Percentiles rank a stretch among this genome's conserved stretches.
phyloP scores from a whole-genome alignment of 1,139 yeast genomes.

The Tardiomyces digboiensis region DNA sequence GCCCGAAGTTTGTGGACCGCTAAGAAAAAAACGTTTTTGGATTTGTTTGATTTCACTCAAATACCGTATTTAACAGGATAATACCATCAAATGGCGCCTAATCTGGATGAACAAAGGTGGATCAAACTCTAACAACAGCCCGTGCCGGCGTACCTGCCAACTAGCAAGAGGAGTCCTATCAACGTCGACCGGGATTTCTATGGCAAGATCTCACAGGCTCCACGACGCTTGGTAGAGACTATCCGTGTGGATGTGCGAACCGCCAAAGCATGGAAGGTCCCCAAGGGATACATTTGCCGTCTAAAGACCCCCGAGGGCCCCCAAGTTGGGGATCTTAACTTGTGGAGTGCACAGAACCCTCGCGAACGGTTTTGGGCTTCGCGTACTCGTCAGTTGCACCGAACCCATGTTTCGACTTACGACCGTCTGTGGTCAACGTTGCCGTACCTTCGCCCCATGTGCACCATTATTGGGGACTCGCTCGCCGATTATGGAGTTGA shows the following conservation, averaged over 20 bases:
- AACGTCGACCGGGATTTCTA: conserved; percentile 43
- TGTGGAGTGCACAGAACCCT: conserved; percentile 53
- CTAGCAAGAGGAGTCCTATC: conserved; percentile 39
- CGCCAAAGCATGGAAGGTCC: conserved; percentile 52
- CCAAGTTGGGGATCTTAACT: conserved; percentile 59
- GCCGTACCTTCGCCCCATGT: conserved; percentile 54
- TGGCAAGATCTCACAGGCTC: conserved; percentile 34
- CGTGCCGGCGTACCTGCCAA: conserved; percentile 48
- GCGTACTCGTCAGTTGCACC: conserved; percentile 55
- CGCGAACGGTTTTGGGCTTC: conserved; percentile 64
- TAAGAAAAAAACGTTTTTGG: too few relatives aligned
- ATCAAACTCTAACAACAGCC: conserved; percentile 33
- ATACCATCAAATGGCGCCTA: too few relatives aligned
- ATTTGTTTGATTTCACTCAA: too few relatives aligned
- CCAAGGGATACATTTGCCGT: conserved; percentile 48
- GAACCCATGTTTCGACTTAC: conserved; percentile 53
- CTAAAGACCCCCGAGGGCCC: conserved; percentile 61
- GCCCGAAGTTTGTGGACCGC: too few relatives aligned
- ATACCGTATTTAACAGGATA: too few relatives aligned
- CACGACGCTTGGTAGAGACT: conserved; percentile 28
- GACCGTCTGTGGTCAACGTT: conserved; percentile 58
- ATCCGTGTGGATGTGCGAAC: conserved; percentile 42
- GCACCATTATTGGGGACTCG: conserved; percentile 54
- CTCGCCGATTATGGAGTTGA: conserved; percentile 44
- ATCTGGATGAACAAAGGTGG: too few relatives aligned